Evolutionary conservation across 2,329 filamentous ascomycete species (phyloP).

Genomic region (Diaporthe citriasiana): DNA sequence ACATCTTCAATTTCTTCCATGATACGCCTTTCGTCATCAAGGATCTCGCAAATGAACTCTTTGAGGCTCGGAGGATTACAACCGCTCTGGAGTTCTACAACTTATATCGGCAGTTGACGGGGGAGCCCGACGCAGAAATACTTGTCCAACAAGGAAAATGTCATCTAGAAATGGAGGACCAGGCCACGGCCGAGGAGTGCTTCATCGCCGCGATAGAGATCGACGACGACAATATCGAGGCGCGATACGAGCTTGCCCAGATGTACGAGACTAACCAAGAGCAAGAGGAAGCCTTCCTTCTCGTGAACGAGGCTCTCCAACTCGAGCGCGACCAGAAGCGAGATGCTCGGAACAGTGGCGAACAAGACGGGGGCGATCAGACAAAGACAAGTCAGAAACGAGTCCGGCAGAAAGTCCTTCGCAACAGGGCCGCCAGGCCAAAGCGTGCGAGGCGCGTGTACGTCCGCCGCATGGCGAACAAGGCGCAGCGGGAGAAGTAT

Average conservation of each 20-base stretch:
- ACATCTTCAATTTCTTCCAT: conserved; percentile 64
- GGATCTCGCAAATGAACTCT: conserved; percentile 69
- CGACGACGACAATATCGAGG: conserved; percentile 80
- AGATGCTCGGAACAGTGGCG: conserved; percentile 47
- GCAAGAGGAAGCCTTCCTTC: conserved; percentile 81
- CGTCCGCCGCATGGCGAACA: conserved; percentile 46
- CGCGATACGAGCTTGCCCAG: conserved; percentile 83
- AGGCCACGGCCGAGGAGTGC: conserved; percentile 80
- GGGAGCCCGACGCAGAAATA: conserved; percentile 65
- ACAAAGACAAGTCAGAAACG: conserved; percentile 44
- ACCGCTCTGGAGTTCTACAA: conserved; percentile 70
- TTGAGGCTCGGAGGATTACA: conserved; percentile 52
- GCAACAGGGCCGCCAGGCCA: conserved; percentile 38
- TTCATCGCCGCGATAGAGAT: conserved; percentile 82
- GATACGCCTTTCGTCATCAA: conserved; percentile 86
- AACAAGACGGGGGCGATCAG: conserved; percentile 48
- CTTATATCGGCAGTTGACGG: conserved; percentile 63
- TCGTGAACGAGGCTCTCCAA: conserved; percentile 81
- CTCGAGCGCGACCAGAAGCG: conserved; percentile 64
- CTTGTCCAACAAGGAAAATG: conserved; percentile 75
- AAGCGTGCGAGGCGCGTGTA: conserved; percentile 40
- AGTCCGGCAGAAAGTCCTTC: conserved; percentile 49
- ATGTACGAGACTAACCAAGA: conserved; percentile 84
- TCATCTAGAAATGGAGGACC: conserved; percentile 74
- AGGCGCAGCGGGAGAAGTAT: conserved; percentile 47